phyloP scores from a whole-genome alignment of 345 rosid genomes.

The Hevea brasiliensis region DNA sequence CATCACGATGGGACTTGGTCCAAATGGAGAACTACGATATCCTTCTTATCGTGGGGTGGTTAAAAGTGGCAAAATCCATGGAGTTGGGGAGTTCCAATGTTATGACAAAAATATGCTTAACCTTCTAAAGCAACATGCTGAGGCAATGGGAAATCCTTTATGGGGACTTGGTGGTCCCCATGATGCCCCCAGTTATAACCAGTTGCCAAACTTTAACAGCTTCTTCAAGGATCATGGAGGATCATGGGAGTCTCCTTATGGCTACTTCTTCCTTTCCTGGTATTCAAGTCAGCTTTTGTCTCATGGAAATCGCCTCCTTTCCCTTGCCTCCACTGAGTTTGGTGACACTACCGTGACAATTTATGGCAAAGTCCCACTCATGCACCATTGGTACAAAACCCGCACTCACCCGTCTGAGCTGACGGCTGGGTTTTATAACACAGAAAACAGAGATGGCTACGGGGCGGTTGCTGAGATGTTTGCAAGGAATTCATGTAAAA shows the following conservation, averaged over 20 bases:
- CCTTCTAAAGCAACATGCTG: constrained; percentile 66
- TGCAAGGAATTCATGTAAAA: constrained; percentile 70
- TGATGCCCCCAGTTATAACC: constrained; percentile 64
- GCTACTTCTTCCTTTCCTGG: constrained; percentile 88
- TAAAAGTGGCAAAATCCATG: constrained; percentile 31
- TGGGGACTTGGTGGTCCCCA: constrained; percentile 98
- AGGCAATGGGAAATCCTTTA: constrained; percentile 63
- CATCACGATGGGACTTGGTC: constrained; percentile 81
- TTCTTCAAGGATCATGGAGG: constrained; percentile 80
- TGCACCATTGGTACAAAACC: constrained; percentile 71
- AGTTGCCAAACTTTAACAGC: constrained; percentile 42
- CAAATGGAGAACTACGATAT: constrained; percentile 79
- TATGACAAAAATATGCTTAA: constrained; percentile 76
- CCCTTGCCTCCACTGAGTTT: constrained; percentile 59
- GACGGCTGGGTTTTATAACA: constrained; percentile 79
- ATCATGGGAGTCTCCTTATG: constrained; percentile 85
- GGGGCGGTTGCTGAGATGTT: constrained; percentile 58
- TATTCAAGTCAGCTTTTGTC: constrained; percentile 64
- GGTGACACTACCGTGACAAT: constrained; percentile 34
- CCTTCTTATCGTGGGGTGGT: constrained; percentile 54
- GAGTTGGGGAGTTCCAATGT: constrained; percentile 90
- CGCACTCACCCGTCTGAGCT: constrained; percentile 69
- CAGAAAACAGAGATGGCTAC: constrained; percentile 60
- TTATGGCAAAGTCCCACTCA: constrained; percentile 66
- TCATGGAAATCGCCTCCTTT: constrained; percentile 71